phyloP scores from a whole-genome alignment of 495 filamentous ascomycete species.

The Lasiosphaeria miniovina region DNA sequence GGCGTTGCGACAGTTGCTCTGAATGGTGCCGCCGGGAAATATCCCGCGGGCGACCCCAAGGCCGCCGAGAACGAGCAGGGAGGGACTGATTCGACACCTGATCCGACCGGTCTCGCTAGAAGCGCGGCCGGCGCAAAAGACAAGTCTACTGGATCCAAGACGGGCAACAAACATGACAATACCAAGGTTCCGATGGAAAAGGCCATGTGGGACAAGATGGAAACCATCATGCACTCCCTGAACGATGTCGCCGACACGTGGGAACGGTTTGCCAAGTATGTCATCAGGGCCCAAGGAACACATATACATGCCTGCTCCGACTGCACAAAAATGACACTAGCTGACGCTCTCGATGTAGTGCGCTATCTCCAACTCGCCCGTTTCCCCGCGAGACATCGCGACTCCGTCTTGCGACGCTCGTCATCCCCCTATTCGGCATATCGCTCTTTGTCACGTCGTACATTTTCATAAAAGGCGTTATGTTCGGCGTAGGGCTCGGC shows the following conservation, averaged over 20 bases:
- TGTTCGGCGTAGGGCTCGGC: conserved; percentile 63
- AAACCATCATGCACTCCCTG: conserved; percentile 73
- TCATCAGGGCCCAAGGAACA: neutral
- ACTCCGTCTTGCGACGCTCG: conserved; percentile 58
- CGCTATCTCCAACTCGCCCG: conserved; percentile 72
- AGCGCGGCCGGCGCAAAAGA: conserved; percentile 57
- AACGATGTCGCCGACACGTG: conserved; percentile 73
- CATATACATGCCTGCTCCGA: neutral
- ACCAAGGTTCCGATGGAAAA: conserved; percentile 81
- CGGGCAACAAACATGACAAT: conserved; percentile 62
- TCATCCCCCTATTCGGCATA: conserved; percentile 55
- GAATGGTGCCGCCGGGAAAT: conserved; percentile 71
- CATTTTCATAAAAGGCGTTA: conserved; percentile 66
- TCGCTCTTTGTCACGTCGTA: conserved; percentile 68
- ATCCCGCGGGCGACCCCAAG: conserved; percentile 52
- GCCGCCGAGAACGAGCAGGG: conserved; percentile 35
- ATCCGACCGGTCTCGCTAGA: conserved; percentile 54
- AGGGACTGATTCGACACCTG: conserved; percentile 51
- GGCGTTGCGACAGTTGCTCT: conserved; percentile 72
- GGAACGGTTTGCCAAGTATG: conserved; percentile 76
- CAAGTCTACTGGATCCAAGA: conserved; percentile 44
- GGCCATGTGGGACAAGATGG: conserved; percentile 71
- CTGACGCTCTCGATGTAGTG: conserved; percentile 40
- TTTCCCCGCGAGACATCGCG: conserved; percentile 64
- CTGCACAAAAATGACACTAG: neutral